Evolutionary conservation across 2,329 filamentous ascomycete species (phyloP), one percentile per base, ranked within the genome.

Genomic region (Microthyrium microscopicum): DNA sequence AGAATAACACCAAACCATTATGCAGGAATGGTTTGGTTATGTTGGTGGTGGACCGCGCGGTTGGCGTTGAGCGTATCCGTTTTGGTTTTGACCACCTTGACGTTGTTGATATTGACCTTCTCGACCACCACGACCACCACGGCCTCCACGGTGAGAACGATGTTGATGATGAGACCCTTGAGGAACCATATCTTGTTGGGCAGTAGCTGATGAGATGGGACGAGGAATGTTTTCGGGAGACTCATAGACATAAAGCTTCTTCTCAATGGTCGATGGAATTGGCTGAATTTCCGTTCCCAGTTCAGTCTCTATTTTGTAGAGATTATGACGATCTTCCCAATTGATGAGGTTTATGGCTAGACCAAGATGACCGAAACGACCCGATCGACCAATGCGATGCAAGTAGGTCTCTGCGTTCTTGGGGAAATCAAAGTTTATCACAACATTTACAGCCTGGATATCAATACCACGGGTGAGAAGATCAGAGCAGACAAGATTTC

Each of bases 351-450:
- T 98, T 53, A 98, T 98, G 42, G 91, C 91, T 44, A 98, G 66
- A 69, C 89, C 89, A 50, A 95, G 69, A 60, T 98, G 89, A 44
- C 89, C 89, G 53, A 93, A 98, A 44, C 89, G 82, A 44, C 89
- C 89, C 33, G 89, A 98, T 52, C 89, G 82, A 64, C 89, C 89
- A 53, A 98, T 98, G 45, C 89, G 83, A 61, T 98, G 89, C 37
- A 98, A 74, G 53, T 98, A 98, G 0, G 89, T 98, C 61, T 98
- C 89, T 12, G 89, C 91, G 49, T 98, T 98, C 64, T 98, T 98
- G 35, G 89, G 89, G 56, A 98, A 98, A 51, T 98, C 89, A 50
- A 98, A 98, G 64, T 98, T 98, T 71, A 98, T 98, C 53, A 98
- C 89, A 35, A 98, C 89, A 48, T 98, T 98, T 51, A 98, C 89